Conservation (phyloP, 495 filamentous ascomycete species). For the Sabuloglossum arenarium region DNA sequence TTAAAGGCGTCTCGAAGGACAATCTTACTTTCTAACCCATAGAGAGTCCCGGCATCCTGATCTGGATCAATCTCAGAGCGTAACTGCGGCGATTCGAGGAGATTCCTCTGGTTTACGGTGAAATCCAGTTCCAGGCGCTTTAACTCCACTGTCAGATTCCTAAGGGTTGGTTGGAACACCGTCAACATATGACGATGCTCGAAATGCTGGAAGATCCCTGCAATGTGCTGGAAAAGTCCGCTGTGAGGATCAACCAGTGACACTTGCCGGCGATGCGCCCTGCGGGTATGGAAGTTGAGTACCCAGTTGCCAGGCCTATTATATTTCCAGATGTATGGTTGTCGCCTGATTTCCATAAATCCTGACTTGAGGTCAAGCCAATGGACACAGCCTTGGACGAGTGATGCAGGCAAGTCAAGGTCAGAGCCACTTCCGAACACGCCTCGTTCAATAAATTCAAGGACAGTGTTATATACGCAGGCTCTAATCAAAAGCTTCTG, state of each 20-base stretch:
- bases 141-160: conserved; percentile 10
- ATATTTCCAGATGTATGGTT: background rate
- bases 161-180: background rate
- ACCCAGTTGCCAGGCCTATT: background rate
- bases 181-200: background rate
- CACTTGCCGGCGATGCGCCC: background rate
- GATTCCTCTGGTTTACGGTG: conserved; percentile 9
- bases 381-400: conserved; percentile 2
- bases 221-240: background rate
- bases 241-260: background rate
- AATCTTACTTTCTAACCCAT: conserved; percentile 26
- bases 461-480: background rate
- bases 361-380: background rate
- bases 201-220: background rate
- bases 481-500: conserved; percentile 21
- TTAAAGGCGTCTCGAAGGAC: conserved; percentile 21
- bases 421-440: conserved; percentile 11
- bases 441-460: conserved; percentile 18
- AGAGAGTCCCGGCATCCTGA: conserved; percentile 25
- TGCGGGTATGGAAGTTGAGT: background rate
- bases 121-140: conserved; percentile 14
- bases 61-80: conserved; percentile 13
- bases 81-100: conserved; percentile 11
- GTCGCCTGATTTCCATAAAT: background rate
- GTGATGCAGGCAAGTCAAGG: background rate